phyloP scores from a whole-genome alignment of 805 yeast species.

The Saccharomycopsis javanensis region DNA sequence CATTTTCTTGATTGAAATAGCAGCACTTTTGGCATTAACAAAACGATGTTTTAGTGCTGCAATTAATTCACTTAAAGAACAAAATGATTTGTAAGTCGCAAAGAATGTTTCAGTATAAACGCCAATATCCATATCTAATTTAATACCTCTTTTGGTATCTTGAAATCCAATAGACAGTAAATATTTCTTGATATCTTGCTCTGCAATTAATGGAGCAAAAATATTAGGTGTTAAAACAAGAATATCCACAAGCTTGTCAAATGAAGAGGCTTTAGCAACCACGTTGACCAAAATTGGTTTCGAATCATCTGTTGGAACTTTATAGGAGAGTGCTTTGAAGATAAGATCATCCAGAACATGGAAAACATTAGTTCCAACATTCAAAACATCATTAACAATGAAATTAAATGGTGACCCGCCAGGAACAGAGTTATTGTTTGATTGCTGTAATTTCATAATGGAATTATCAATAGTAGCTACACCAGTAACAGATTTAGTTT shows the following conservation, averaged over 20 bases:
- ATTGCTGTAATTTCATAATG: constrained; percentile 1
- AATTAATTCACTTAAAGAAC: constrained; percentile 44
- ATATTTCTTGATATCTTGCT: constrained; percentile 34
- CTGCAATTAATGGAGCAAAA: constrained; percentile 37
- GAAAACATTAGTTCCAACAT: constrained; percentile 48
- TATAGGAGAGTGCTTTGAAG: constrained; percentile 41
- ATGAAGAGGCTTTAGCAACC: constrained; percentile 56
- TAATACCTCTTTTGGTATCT: constrained; percentile 24
- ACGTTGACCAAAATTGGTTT: constrained; percentile 31
- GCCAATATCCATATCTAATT: constrained; percentile 53
- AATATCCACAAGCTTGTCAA: constrained; percentile 71
- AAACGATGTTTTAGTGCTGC: constrained; percentile 47
- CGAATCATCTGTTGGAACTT: constrained; percentile 24
- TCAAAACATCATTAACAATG: constrained; percentile 51
- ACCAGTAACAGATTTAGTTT: constrained; percentile 14
- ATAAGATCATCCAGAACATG: constrained; percentile 46
- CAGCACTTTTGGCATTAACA: constrained; percentile 52
- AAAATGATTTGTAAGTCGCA: constrained; percentile 58
- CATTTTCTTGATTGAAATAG: constrained; percentile 38
- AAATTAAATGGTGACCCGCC: constrained; percentile 4
- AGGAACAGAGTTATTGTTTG: neutral
- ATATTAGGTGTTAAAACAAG: constrained; percentile 62
- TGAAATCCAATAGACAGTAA: constrained; percentile 17
- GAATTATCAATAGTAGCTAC: constrained; percentile 11
- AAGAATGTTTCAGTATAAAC: constrained; percentile 58